A percentile compares a stretch with the other conserved stretches of the same genome.
These are phyloP conservation scores for Lachnellula occidentalis DNA, from an alignment of 2,329 filamentous ascomycete genomes.

Conservation along the genomic window DNA sequence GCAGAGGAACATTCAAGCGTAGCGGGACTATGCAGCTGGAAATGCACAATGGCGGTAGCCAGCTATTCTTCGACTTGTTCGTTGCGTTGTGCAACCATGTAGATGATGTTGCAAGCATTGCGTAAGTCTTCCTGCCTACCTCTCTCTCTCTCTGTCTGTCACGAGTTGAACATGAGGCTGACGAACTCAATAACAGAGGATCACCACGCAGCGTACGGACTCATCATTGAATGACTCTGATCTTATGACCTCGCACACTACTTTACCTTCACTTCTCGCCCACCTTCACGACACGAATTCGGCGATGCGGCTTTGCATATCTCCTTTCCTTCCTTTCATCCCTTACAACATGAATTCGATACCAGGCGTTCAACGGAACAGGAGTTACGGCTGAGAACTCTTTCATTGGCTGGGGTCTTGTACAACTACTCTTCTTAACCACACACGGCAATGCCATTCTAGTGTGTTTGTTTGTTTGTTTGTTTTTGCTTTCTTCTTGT, in stretches of 20 bases:
- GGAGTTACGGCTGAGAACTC: neutral
- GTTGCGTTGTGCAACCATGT: slow-evolving; percentile 98
- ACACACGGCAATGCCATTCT: slow-evolving; percentile 4
- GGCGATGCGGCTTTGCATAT: neutral
- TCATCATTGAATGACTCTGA: slow-evolving; percentile 18
- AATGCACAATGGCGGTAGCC: slow-evolving; percentile 84
- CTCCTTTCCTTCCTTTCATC: neutral
- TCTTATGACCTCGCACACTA: neutral
- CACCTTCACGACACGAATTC: slow-evolving; percentile 6
- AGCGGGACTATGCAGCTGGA: slow-evolving; percentile 98
- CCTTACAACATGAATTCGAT: slow-evolving; percentile 16
- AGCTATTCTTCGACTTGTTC: slow-evolving; percentile 97
- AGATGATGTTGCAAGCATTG: slow-evolving; percentile 88
- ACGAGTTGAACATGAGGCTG: slow-evolving; percentile 1
- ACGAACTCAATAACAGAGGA: slow-evolving; percentile 14
- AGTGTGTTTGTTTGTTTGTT: neutral
- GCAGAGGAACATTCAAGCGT: slow-evolving; percentile 94
- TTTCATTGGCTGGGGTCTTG: slow-evolving; percentile 5
- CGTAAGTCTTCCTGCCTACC: slow-evolving; percentile 29
- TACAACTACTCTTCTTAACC: slow-evolving; percentile 27
- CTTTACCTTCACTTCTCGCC: neutral
- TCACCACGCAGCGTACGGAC: slow-evolving; percentile 28
- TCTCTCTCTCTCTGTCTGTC: slow-evolving; percentile 1
- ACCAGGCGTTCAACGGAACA: slow-evolving; percentile 23
- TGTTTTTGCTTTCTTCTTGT: neutral